Conservation (phyloP, 768 basidiomycete species). For the Tephrocybe sp. region DNA sequence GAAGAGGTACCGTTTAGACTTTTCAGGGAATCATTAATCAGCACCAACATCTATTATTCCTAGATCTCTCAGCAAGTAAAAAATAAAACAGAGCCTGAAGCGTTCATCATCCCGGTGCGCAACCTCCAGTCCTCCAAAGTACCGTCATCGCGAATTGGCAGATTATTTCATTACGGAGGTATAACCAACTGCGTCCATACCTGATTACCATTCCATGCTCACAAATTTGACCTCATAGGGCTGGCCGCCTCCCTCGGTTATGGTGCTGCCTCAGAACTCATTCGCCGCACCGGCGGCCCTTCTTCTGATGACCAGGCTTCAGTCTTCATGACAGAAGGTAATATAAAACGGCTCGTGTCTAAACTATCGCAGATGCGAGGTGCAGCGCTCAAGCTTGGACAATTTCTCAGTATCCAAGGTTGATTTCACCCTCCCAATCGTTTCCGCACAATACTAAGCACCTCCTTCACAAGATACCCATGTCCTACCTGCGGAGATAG, state of each 20-base stretch:
- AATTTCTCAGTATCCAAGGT: constrained; percentile 97
- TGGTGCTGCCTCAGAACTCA: constrained; percentile 85
- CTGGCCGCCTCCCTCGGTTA: constrained; percentile 87
- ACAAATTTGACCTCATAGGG: constrained; percentile 44
- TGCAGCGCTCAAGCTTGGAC: constrained; percentile 94
- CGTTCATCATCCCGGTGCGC: constrained; percentile 28
- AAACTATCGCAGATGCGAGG: constrained; percentile 97
- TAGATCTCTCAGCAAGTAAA: not conserved
- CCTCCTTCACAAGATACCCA: constrained; percentile 69
- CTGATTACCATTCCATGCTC: not conserved
- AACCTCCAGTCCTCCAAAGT: constrained; percentile 82
- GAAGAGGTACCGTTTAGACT: not conserved
- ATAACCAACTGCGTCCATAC: constrained; percentile 7
- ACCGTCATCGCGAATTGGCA: constrained; percentile 85
- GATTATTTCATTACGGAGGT: constrained; percentile 96
- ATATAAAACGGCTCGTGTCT: constrained; percentile 84
- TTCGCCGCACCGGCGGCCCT: constrained; percentile 62
- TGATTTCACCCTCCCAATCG: constrained; percentile 2
- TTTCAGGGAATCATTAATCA: too few species aligned
- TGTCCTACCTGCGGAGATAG: constrained; percentile 82
- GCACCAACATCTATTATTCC: not conserved
- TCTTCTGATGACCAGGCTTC: constrained; percentile 40
- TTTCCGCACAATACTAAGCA: too few species aligned
- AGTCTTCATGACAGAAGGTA: constrained; percentile 88
- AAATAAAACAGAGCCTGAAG: not conserved